Percentiles rank a stretch among this genome's conserved stretches.
phyloP scores from a whole-genome alignment of 2,329 filamentous ascomycete genomes.

The Exserohilum rostratum region DNA sequence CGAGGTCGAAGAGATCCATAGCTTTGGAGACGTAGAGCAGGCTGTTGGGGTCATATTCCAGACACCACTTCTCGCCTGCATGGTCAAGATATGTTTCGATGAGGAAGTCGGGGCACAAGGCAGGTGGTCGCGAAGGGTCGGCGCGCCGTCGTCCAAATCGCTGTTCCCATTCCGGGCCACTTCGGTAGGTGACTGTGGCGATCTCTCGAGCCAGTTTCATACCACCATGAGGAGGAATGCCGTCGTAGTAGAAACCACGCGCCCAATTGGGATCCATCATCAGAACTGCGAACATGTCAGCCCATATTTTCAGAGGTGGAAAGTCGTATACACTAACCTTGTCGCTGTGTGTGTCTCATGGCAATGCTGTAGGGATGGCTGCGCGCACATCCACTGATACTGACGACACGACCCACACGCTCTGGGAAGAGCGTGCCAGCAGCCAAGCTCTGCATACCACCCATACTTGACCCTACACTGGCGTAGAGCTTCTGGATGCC shows the following conservation, averaged over 20 bases:
- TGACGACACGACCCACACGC: conserved; percentile 80
- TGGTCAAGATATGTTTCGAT: conserved; percentile 99
- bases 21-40: conserved; percentile 96
- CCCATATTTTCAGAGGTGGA: neutral
- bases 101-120: conserved; percentile 94
- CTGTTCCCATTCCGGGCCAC: conserved; percentile 96
- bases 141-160: conserved; percentile 87
- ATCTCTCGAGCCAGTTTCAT: conserved; percentile 99
- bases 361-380: conserved; percentile 98
- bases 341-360: conserved; percentile 96
- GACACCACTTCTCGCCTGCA: conserved; percentile 95
- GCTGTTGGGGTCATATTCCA: conserved; percentile 96
- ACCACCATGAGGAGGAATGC: conserved; percentile 87
- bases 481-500: conserved; percentile 82
- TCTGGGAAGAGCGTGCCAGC: conserved; percentile 83
- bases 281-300: conserved; percentile 62
- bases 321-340: conserved; percentile 53
- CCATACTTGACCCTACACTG: conserved; percentile 96
- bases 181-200: conserved; percentile 95
- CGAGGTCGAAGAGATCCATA: conserved; percentile 97
- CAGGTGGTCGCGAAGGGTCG: conserved; percentile 83
- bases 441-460: conserved; percentile 95
- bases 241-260: conserved; percentile 84
- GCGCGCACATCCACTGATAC: conserved; percentile 89
- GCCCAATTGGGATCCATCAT: conserved; percentile 99